Evolutionary conservation across 2,329 filamentous ascomycete genomes (phyloP), one percentile per base, ranked within the genome.

Genomic region (Trichoderma atrobrunneum): DNA sequence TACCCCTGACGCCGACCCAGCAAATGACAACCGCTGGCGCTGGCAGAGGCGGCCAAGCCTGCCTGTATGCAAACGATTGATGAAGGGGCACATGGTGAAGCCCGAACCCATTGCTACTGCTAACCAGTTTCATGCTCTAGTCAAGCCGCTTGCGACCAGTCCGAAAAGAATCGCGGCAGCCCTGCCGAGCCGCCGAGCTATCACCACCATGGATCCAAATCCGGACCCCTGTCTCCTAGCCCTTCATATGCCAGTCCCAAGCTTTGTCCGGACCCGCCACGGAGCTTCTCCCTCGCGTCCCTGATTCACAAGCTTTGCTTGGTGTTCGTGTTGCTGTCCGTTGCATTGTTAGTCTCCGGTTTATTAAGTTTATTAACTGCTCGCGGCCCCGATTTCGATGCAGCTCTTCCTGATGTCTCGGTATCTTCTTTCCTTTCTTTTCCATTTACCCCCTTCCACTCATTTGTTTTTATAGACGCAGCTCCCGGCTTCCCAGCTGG

Each of bases 251-350:
- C 71, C 36, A 61, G 30, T 69, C 36, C 59, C 32, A 51, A 60
- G 24, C 59, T 60, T 69, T 51, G 48, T 65, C 60, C 59, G 28
- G 66, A 51, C 66, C 71, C 66, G 39, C 64, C 51, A 26, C 54
- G 48, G 56, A 60, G 57, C 48, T 62, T 69, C 64, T 72, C 71
- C 59, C 60, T 68, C 28, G 32, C 71, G 26, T 69, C 66, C 59
- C 65, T 72, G 71, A 72, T 72, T 72, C 71, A 72, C 65, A 69
- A 62, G 54, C 65, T 72, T 68, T 70, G 59, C 32, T 61, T 70
- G 32, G 59, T 70, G 36, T 54, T 66, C 26, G 60, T 39, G 43
- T 69, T 65, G 51, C 36, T 65, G 18, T 72, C 61, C 43, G 32
- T 70, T 68, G 36, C 54, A 26, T 51, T 72, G 32, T 57, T 60